Evolutionary conservation across 208 protist genomes (phyloP).

Genomic region (Balamuthia mandrillaris): DNA sequence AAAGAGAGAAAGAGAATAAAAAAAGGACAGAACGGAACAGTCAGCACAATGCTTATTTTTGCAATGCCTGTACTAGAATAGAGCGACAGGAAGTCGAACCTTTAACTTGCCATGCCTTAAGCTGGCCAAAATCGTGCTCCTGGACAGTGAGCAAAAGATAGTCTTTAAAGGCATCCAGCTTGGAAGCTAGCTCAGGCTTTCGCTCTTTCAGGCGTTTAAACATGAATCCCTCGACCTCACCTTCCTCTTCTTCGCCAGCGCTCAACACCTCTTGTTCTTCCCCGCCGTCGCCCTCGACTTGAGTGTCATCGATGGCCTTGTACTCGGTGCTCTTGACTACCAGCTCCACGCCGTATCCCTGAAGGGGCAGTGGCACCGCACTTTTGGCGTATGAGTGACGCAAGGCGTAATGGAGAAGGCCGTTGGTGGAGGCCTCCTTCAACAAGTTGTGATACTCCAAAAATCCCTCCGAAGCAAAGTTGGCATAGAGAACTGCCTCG

Average conservation of each 20-base stretch:
- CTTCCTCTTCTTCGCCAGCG: background rate
- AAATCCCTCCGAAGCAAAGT: background rate
- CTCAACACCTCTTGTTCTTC: background rate
- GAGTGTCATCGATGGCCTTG: slow-evolving; percentile 86
- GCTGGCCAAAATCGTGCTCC: slow-evolving; percentile 36
- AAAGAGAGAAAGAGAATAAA: background rate
- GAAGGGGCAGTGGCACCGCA: slow-evolving; percentile 44
- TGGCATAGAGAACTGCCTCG: background rate
- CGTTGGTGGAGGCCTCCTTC: background rate
- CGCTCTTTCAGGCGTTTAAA: slow-evolving; percentile 47
- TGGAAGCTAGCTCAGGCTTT: slow-evolving; percentile 44
- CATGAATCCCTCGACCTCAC: slow-evolving; percentile 50
- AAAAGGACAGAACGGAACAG: background rate
- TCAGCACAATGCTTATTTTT: no score
- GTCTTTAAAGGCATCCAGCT: slow-evolving; percentile 52
- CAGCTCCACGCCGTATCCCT: slow-evolving; percentile 90
- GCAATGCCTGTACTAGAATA: no score
- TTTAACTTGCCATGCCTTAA: slow-evolving; percentile 69
- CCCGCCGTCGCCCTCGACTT: background rate
- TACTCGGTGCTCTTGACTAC: slow-evolving; percentile 95
- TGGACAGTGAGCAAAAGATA: slow-evolving; percentile 21
- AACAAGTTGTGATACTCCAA: background rate
- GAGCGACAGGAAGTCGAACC: no score
- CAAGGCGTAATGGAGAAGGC: background rate
- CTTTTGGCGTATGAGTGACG: background rate